A percentile compares a stretch with the other conserved stretches of the same genome.
These are phyloP conservation scores for Dendryphion nanum DNA, from an alignment of 2,329 filamentous ascomycete genomes.

Conservation along the genomic window DNA sequence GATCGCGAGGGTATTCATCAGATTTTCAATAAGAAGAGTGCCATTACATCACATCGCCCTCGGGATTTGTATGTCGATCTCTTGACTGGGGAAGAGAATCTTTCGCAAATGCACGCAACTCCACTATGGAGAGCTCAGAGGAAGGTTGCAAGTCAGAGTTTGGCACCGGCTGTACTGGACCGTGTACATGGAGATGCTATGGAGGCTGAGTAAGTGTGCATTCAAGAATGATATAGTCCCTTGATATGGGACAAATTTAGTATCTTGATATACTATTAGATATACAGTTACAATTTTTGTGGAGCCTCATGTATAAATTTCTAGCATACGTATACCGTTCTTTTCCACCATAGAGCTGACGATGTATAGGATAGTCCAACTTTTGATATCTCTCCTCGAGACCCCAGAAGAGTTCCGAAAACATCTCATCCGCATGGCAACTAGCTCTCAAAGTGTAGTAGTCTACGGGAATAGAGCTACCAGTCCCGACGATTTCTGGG, in stretches of 20 bases:
- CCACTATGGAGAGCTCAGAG: slow-evolving; percentile 11
- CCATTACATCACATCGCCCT: slow-evolving; percentile 9
- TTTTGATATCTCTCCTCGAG: slow-evolving; percentile 9
- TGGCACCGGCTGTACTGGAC: slow-evolving; percentile 9
- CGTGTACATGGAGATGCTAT: slow-evolving; percentile 8
- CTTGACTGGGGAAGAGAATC: slow-evolving; percentile 8
- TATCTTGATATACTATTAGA: too few species aligned
- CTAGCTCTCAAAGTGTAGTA: slow-evolving; percentile 8
- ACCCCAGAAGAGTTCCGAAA: slow-evolving; percentile 8
- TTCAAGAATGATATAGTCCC: neutral
- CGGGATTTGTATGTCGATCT: slow-evolving; percentile 1
- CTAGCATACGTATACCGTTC: too few species aligned
- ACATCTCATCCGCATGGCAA: slow-evolving; percentile 6
- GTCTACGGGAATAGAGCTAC: slow-evolving; percentile 9
- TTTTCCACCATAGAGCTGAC: too few species aligned
- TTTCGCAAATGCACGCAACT: slow-evolving; percentile 5
- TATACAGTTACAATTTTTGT: neutral
- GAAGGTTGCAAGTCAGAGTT: slow-evolving; percentile 12
- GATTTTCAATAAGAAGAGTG: slow-evolving; percentile 17
- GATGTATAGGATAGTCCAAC: slow-evolving; percentile 3
- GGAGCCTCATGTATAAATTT: too few species aligned
- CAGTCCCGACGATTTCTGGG: slow-evolving; percentile 13
- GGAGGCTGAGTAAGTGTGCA: slow-evolving; percentile 12
- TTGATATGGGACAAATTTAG: too few species aligned
- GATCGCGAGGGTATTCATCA: slow-evolving; percentile 13